Evolutionary conservation across 1,139 yeast species (phyloP).

Genomic region (Scheffersomyces quercinus): DNA sequence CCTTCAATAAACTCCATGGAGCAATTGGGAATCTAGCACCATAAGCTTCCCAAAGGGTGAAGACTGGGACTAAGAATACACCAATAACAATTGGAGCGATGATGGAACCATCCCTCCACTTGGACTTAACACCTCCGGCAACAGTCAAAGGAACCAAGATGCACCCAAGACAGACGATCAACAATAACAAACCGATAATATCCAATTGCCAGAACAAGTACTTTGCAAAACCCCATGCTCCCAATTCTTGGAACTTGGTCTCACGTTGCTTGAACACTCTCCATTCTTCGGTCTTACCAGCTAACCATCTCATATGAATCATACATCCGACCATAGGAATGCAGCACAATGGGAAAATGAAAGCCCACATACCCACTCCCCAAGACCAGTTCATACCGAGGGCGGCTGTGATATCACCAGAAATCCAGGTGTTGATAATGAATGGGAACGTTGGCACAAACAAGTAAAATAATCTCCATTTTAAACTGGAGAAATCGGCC

Average conservation of each 20-base stretch:
- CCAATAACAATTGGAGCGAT: constrained; percentile 42
- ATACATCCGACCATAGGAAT: constrained; percentile 32
- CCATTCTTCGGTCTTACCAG: constrained; percentile 40
- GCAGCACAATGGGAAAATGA: constrained; percentile 38
- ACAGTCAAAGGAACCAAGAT: constrained; percentile 40
- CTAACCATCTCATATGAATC: constrained; percentile 35
- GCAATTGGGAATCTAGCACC: constrained; percentile 32
- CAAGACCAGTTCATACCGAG: constrained; percentile 25
- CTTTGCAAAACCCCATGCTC: constrained; percentile 19
- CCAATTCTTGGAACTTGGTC: constrained; percentile 26
- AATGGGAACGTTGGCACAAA: constrained; percentile 23
- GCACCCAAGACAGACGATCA: constrained; percentile 34
- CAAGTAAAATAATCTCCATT: constrained; percentile 23
- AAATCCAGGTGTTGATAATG: constrained; percentile 25
- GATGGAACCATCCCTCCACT: constrained; percentile 32
- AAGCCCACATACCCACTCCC: constrained; percentile 44
- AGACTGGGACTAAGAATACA: constrained; percentile 33
- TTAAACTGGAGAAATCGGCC: constrained; percentile 22
- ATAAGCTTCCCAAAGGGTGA: constrained; percentile 32
- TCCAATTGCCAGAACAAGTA: constrained; percentile 38
- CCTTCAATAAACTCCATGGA: constrained; percentile 33
- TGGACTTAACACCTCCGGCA: constrained; percentile 33
- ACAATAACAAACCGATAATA: constrained; percentile 31
- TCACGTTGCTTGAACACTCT: constrained; percentile 20
- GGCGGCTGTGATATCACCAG: constrained; percentile 19